Base-by-base conservation (phyloP, 169 alveolate genomes). In the Perkinsus olseni region DNA sequence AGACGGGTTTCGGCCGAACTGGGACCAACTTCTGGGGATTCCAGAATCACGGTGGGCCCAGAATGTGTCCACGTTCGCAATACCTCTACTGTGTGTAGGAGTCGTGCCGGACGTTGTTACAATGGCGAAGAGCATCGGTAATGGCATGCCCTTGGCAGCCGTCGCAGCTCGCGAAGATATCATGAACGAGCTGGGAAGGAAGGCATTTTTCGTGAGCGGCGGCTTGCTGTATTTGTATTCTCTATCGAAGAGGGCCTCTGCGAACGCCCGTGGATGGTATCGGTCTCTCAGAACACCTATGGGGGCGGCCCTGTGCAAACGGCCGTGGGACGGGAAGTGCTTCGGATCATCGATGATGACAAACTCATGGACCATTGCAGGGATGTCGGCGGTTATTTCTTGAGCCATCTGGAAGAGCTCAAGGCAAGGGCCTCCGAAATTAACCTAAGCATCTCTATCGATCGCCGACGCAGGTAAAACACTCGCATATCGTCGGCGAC, bases 121-220 rank as follows among this genome's bases (percentile, higher is more conserved):
- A 0, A 62, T 94, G 50, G 96, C 95, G 0, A 95, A 95, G 74
- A 91, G 94, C 38, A 95, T 95, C 48, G 96, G 95, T 28, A 95
- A 95, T 74, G 96, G 96, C 0, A 62, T 51, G 36, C 96, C 96
- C 17, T 39, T 95, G 48, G 93, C 94, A 28, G 96, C 96, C n/a
- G 94, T 95, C 37, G 94, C 92, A 8, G 48, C 94, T 0, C 94
- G 91, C 38, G 24, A 94, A 28, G 96, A 95, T 34, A 45, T 95
- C 21, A 95, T 94, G 96, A 94, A 94, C 38, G 38, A 24, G 34
- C 40, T 92, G 40, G 38, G 48, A 34, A 74, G 51, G 28, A 92
- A 92, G 38, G 3, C 38, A 6, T 94, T 48, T 92, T 94, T 95
- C 92, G 50, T 40, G 50, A 11, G 50, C 11, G 21, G 11, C 50